phyloP scores from a whole-genome alignment of 2,329 filamentous ascomycete species.

The Monosporascus sp. region DNA sequence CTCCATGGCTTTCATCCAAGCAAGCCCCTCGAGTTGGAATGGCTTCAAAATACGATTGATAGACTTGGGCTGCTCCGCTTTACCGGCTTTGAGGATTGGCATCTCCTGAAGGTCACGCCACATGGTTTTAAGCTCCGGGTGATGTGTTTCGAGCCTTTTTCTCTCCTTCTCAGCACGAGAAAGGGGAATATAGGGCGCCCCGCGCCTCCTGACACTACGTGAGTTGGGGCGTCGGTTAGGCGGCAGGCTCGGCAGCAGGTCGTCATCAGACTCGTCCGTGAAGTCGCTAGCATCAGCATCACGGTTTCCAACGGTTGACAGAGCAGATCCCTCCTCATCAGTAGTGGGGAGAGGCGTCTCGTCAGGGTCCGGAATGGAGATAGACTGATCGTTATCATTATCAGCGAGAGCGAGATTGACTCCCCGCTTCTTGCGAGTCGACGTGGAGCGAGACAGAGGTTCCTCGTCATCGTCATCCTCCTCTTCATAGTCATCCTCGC shows the following conservation, averaged over 20 bases:
- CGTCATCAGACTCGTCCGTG: slow-evolving; percentile 3
- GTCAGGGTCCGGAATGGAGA: not conserved
- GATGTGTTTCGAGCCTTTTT: slow-evolving; percentile 63
- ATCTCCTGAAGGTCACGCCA: slow-evolving; percentile 71
- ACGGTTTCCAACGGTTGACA: not conserved
- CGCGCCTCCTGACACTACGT: not conserved
- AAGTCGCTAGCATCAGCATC: not conserved
- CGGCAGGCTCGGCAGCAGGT: slow-evolving; percentile 29
- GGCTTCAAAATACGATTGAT: slow-evolving; percentile 84
- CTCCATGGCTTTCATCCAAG: slow-evolving; percentile 94
- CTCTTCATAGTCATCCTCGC: slow-evolving; percentile 8
- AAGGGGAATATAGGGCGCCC: slow-evolving; percentile 2
- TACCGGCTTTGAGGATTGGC: slow-evolving; percentile 56
- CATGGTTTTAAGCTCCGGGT: slow-evolving; percentile 78
- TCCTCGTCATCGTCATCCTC: slow-evolving; percentile 1
- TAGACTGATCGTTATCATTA: not conserved
- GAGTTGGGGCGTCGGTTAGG: slow-evolving; percentile 10
- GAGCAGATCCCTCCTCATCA: not conserved
- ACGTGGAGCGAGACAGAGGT: slow-evolving; percentile 3
- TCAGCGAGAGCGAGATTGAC: not conserved
- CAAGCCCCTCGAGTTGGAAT: slow-evolving; percentile 88
- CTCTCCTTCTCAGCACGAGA: slow-evolving; percentile 43
- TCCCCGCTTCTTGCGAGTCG: slow-evolving; percentile 10
- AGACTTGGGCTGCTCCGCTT: slow-evolving; percentile 64
- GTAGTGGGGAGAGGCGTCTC: not conserved